A percentile compares a stretch with the other conserved stretches of the same genome.
Evolutionary conservation across 129 eudicot genomes (phyloP).

Genomic region (Logfia minima): DNA sequence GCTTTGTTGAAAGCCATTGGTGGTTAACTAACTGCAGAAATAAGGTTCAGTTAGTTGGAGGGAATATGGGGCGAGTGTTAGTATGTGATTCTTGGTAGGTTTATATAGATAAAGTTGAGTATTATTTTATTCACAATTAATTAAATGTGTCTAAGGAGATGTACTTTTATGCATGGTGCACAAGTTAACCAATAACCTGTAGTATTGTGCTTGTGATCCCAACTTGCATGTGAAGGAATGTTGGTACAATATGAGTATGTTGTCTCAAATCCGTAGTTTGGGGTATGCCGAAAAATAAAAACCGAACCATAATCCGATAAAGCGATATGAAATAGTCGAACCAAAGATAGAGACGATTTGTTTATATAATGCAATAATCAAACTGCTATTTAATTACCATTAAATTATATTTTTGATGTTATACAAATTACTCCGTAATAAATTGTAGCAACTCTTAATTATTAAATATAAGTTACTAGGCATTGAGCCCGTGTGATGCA

Average conservation of each 20-base stretch:
- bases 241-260: not conserved
- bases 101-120: slow-evolving; percentile 31
- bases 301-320: no score
- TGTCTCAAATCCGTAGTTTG: no score
- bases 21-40: not conserved
- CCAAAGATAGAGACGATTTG: no score
- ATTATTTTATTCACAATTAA: slow-evolving; percentile 15
- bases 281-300: no score
- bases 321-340: no score
- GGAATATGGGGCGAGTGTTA: slow-evolving; percentile 23
- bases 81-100: slow-evolving; percentile 24
- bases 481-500: no score
- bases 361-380: no score
- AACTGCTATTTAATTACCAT: no score
- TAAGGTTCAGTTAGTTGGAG: slow-evolving; percentile 6
- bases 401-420: no score
- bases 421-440: no score
- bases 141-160: not conserved
- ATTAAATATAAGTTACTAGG: no score
- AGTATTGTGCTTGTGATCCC: not conserved
- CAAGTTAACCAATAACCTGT: not conserved
- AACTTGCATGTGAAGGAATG: slow-evolving; percentile 29
- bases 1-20: slow-evolving; percentile 46
- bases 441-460: no score
- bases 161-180: not conserved